phyloP scores from a whole-genome alignment of 345 rosid genomes.

The Eucalyptus polyanthemos region DNA sequence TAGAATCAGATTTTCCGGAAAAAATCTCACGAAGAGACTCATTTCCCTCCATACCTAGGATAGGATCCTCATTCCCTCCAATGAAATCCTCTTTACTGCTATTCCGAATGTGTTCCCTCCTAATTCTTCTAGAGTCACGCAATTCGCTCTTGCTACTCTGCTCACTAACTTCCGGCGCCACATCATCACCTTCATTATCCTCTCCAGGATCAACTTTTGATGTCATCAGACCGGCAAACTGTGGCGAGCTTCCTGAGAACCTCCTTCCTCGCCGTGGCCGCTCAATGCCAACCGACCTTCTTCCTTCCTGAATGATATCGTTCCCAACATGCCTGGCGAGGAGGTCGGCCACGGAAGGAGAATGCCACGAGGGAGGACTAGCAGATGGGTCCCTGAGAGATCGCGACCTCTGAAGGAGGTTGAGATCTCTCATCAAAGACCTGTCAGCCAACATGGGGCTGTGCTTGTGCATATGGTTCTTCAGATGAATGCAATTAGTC shows the following conservation, averaged over 20 bases:
- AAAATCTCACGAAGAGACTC: conserved; percentile 25
- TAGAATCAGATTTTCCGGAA: conserved; percentile 35
- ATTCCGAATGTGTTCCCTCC: conserved; percentile 50
- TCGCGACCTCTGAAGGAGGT: conserved; percentile 78
- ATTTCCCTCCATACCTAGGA: conserved; percentile 17
- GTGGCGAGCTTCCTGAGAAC: conserved; percentile 49
- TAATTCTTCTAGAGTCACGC: conserved; percentile 48
- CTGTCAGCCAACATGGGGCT: conserved; percentile 70
- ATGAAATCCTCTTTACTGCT: conserved; percentile 23
- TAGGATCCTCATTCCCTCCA: conserved; percentile 20
- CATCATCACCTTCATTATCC: conserved; percentile 6
- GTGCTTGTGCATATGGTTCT: conserved; percentile 98
- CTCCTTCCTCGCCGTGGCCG: conserved; percentile 43
- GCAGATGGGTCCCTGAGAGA: conserved; percentile 93
- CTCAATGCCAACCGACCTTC: conserved; percentile 49
- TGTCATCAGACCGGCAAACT: conserved; percentile 29
- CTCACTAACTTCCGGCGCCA: conserved; percentile 18
- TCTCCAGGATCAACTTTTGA: conserved; percentile 59
- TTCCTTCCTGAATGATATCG: conserved; percentile 36
- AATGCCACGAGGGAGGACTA: conserved; percentile 78
- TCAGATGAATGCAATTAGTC: conserved; percentile 94
- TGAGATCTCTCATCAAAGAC: conserved; percentile 87
- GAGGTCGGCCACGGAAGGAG: conserved; percentile 59
- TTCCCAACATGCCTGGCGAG: conserved; percentile 44
- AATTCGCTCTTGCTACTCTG: conserved; percentile 39